Base-by-base conservation (phyloP, 176 grass and related monocot genomes). In the Cenchrus americanus region DNA sequence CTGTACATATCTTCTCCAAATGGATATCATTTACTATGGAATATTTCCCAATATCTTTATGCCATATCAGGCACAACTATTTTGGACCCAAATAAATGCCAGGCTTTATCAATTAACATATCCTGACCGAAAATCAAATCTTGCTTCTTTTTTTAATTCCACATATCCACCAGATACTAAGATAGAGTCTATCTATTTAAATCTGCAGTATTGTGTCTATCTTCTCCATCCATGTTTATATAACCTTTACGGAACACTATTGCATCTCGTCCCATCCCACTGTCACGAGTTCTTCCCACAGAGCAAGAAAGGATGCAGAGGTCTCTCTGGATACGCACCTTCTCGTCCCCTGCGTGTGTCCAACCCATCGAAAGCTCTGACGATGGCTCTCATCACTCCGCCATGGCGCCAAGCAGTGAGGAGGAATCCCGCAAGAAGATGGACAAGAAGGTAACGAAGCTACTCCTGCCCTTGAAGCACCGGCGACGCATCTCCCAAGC, bases 291-390 rank as follows among this genome's bases (percentile, higher is more conserved):
- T 68, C 5, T 44, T 44, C 43, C 6, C 5, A 14, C 17, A 69
- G 2, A 68, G 63, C 18, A 18, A 13, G 24, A 15, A 44, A 66
- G 19, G 48, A 64, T 75, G 71, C 82, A 76, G 64, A 49, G 63
- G 7, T 59, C 51, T 43, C 27, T 75, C 19, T 51, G 70, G 13
- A 19, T 22, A 18, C 82, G 21, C 49, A 46, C 37, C 49, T 84
- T 66, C n/a, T 82, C 47, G 52, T 82, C 80, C 61, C 61, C 61
- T n/a, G 72, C 49, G 47, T 46, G 49, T 12, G 82, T 83, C 59
- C 82, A 83, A 30, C 32, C 60, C 4, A 62, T 76, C n/a, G 82
- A 84, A 11, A 48, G 62, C 40, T 84, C 73, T 7, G 61, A 77
- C 11, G 73, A 57, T 30, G 82, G 72, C 34, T 37, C 26, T 19